Conservation (phyloP, 2,329 filamentous ascomycete genomes). For the Pseudogymnoascus sp. region DNA sequence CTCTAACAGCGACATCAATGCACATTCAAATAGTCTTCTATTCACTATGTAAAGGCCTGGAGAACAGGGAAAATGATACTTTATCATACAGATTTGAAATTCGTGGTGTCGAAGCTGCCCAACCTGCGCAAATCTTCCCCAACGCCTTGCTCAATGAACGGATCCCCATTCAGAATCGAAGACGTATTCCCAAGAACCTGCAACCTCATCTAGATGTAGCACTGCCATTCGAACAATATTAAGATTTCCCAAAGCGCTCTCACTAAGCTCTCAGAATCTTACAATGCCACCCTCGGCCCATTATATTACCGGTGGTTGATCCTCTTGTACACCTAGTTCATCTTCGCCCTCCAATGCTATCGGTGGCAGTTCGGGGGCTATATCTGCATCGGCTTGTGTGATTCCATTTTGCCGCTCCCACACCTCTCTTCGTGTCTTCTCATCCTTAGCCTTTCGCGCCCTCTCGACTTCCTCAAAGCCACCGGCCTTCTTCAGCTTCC, state of each 20-base stretch:
- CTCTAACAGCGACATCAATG: background rate
- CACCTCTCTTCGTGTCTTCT: conserved; percentile 73
- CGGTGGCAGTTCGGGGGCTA: background rate
- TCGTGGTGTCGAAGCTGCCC: background rate
- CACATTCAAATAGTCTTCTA: conserved; percentile 1
- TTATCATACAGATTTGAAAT: conserved; percentile 5
- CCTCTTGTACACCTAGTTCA: background rate
- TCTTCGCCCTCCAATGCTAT: conserved; percentile 6
- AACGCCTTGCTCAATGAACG: background rate
- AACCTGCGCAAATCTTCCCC: conserved; percentile 2
- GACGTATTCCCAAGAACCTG: background rate
- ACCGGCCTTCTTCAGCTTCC: conserved; percentile 90
- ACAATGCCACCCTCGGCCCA: background rate
- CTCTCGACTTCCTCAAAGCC: conserved; percentile 92
- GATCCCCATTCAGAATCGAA: background rate
- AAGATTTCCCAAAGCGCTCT: background rate
- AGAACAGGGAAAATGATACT: background rate
- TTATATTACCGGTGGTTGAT: background rate
- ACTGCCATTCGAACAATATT: conserved; percentile 4
- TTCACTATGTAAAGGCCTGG: conserved; percentile 1
- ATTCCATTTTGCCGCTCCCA: conserved; percentile 58
- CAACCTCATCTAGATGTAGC: background rate
- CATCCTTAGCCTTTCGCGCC: conserved; percentile 75
- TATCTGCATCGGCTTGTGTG: conserved; percentile 10
- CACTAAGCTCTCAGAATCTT: background rate